These are phyloP conservation scores for Kazachstania martiniae DNA, from an alignment of 805 yeast genomes.

Conservation along the genomic window DNA sequence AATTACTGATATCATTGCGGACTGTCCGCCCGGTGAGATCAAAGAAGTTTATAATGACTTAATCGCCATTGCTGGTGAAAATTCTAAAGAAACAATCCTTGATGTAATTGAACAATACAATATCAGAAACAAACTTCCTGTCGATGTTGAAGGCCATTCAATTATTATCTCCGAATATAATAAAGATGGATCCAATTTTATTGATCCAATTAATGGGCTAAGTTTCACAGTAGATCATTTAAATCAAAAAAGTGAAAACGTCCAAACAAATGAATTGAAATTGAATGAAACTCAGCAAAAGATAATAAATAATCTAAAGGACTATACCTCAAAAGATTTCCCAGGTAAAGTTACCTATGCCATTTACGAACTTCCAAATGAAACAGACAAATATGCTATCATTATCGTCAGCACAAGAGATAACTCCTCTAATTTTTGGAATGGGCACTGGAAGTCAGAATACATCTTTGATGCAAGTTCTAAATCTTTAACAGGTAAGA, in stretches of 20 bases:
- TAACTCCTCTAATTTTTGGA: constrained; percentile 72
- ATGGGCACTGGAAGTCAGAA: constrained; percentile 76
- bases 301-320: constrained; percentile 11
- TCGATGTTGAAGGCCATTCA: constrained; percentile 25
- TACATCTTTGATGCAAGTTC: constrained; percentile 36
- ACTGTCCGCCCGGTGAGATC: constrained; percentile 28
- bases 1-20: constrained; percentile 20
- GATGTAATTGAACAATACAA: constrained; percentile 34
- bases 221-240: constrained; percentile 52
- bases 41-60: constrained; percentile 31
- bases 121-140: constrained; percentile 25
- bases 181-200: constrained; percentile 37
- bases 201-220: constrained; percentile 40
- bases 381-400: constrained; percentile 27
- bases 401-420: constrained; percentile 61
- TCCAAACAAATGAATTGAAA: constrained; percentile 30
- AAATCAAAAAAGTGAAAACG: constrained; percentile 37
- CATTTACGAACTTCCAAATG: constrained; percentile 31
- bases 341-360: constrained; percentile 43
- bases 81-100: constrained; percentile 26
- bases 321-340: constrained; percentile 55
- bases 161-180: constrained; percentile 42
- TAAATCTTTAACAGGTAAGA: constrained; percentile 37
- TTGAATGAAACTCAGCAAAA: constrained; percentile 12
- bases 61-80: constrained; percentile 32